Evolutionary conservation across 225 moss, liverwort and hornwort species (phyloP).

Genomic region (Physcomitrellopsis africana): DNA sequence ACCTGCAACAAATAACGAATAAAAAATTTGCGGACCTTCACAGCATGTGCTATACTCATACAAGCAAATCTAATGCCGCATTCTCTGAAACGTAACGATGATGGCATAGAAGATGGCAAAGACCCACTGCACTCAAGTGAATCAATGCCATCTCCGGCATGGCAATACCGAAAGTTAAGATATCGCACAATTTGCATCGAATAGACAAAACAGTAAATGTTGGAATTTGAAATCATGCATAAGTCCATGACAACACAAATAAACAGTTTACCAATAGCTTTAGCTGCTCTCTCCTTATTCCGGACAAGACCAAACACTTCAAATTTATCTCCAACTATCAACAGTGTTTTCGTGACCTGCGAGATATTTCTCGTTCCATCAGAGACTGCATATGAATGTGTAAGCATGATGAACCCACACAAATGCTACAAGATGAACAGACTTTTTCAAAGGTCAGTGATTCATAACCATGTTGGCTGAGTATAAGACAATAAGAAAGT

Average conservation of each 20-base stretch:
- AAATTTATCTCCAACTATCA: conserved; percentile 46
- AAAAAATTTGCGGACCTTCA: background rate
- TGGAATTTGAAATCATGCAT: too few species aligned
- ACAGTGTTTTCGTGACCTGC: conserved; percentile 64
- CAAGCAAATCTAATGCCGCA: too few species aligned
- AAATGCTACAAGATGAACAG: too few species aligned
- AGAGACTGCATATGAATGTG: background rate
- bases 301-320: conserved; percentile 63
- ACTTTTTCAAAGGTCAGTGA: too few species aligned
- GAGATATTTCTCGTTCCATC: background rate
- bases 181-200: too few species aligned
- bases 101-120: too few species aligned
- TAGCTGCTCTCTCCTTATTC: conserved; percentile 58
- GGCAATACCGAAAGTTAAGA: too few species aligned
- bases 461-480: background rate
- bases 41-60: too few species aligned
- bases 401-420: background rate
- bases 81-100: too few species aligned
- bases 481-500: background rate
- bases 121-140: too few species aligned
- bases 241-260: background rate
- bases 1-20: conserved; percentile 17
- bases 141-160: too few species aligned
- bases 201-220: too few species aligned
- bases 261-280: conserved; percentile 46